Evolutionary conservation across 257 asterid species (phyloP).

Genomic region (Rubia yunnanensis): DNA sequence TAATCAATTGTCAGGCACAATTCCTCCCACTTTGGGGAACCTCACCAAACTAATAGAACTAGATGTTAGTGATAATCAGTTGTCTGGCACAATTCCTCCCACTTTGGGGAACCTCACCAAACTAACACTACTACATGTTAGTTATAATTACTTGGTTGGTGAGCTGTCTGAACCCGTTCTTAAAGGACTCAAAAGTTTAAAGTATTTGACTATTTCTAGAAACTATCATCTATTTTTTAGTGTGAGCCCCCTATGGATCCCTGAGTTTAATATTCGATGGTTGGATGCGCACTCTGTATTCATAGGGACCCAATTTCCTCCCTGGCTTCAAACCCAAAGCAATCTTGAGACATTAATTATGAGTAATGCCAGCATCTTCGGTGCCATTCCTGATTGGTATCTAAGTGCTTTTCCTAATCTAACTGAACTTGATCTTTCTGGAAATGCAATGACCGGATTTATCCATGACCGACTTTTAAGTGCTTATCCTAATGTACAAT

Average conservation of each 20-base stretch:
- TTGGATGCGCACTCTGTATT: neutral
- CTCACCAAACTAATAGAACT: neutral
- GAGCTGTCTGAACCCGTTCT: slow-evolving; percentile 8
- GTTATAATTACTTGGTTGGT: slow-evolving; percentile 1
- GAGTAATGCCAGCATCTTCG: slow-evolving; percentile 3
- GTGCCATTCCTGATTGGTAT: slow-evolving; percentile 10
- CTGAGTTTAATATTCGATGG: slow-evolving; percentile 10
- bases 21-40: neutral
- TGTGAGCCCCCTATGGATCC: slow-evolving; percentile 14
- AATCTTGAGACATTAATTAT: neutral
- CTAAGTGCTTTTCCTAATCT: neutral
- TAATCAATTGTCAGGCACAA: neutral
- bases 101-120: neutral
- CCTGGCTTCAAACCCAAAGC: slow-evolving; percentile 14
- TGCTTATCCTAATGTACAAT: neutral
- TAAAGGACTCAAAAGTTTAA: neutral
- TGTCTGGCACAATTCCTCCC: slow-evolving; percentile 1
- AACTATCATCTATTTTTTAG: neutral
- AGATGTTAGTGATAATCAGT: neutral
- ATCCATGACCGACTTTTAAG: neutral
- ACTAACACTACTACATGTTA: neutral
- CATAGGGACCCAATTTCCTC: slow-evolving; percentile 14
- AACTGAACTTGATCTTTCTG: neutral
- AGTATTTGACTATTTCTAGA: neutral
- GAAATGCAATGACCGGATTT: neutral